These are phyloP conservation scores for Mycena crocata DNA, from an alignment of 768 basidiomycete species.

Conservation along the genomic window DNA sequence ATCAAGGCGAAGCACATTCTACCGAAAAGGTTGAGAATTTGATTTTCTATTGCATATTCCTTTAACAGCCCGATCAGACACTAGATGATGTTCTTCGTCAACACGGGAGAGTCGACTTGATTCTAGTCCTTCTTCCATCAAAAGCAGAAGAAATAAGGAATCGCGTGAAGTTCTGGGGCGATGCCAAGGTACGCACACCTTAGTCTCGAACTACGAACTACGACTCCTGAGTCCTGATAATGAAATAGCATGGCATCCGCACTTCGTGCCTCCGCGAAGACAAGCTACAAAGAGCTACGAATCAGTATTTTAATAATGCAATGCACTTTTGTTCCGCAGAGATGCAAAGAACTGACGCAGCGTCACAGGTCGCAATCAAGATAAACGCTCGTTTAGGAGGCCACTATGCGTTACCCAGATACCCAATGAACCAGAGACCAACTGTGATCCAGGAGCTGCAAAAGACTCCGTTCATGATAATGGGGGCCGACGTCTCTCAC, in stretches of 20 bases:
- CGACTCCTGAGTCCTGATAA: not conserved
- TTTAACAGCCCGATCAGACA: not conserved
- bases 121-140: conserved; percentile 65
- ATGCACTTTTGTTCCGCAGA: too few species aligned
- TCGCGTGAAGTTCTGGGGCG: conserved; percentile 68
- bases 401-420: conserved; percentile 53
- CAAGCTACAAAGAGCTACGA: conserved; percentile 48
- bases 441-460: conserved; percentile 39
- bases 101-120: conserved; percentile 37
- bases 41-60: not conserved
- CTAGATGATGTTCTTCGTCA: not conserved
- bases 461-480: conserved; percentile 50
- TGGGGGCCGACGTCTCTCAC: conserved; percentile 73
- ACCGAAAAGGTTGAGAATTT: conserved; percentile 8
- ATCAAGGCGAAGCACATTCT: not conserved
- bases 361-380: conserved; percentile 40
- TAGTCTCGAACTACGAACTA: too few species aligned
- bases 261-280: conserved; percentile 54
- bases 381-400: conserved; percentile 69
- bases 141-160: conserved; percentile 58
- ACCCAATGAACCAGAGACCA: too few species aligned
- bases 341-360: conserved; percentile 56
- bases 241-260: conserved; percentile 18
- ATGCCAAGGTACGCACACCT: conserved; percentile 49
- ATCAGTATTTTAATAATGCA: conserved; percentile 70